Evolutionary conservation across 2,329 filamentous ascomycete species (phyloP).

Genomic region (Xylariaceae sp.): DNA sequence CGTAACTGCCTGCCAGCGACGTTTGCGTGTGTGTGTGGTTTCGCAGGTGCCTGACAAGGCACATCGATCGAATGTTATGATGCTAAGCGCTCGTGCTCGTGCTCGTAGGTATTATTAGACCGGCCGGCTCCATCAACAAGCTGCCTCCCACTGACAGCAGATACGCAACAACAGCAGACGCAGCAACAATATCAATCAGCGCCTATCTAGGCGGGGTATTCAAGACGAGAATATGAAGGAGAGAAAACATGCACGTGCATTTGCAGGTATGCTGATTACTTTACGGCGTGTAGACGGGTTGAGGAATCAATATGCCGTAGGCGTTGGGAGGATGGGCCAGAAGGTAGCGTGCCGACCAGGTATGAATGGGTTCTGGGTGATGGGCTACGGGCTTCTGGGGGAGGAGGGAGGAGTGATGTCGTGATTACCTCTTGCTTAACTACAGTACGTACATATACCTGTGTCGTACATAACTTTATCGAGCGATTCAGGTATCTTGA

Average conservation of each 20-base stretch:
- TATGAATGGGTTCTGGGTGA: not conserved
- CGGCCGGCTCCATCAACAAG: constrained; percentile 10
- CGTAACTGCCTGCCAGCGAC: not conserved
- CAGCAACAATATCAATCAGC: not conserved
- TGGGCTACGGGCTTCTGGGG: not conserved
- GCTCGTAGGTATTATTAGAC: not conserved
- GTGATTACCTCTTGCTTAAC: constrained; percentile 13
- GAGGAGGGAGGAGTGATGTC: constrained; percentile 10
- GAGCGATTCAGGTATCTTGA: not conserved
- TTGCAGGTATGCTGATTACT: not conserved
- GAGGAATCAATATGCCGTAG: not conserved
- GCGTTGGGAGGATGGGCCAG: not conserved
- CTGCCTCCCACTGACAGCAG: not conserved
- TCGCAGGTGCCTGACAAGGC: not conserved
- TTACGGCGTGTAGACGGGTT: not conserved
- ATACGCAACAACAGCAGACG: not conserved
- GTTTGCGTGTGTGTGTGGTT: not conserved
- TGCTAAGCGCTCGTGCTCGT: not conserved
- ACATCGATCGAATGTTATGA: not conserved
- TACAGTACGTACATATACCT: not conserved
- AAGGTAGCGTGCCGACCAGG: not conserved
- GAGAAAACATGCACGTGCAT: not conserved
- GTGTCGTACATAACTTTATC: not conserved
- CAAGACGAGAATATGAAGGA: not conserved
- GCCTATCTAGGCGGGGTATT: not conserved